Evolutionary conservation across 2,329 filamentous ascomycete genomes (phyloP).

Genomic region (Penicillium frequentans): DNA sequence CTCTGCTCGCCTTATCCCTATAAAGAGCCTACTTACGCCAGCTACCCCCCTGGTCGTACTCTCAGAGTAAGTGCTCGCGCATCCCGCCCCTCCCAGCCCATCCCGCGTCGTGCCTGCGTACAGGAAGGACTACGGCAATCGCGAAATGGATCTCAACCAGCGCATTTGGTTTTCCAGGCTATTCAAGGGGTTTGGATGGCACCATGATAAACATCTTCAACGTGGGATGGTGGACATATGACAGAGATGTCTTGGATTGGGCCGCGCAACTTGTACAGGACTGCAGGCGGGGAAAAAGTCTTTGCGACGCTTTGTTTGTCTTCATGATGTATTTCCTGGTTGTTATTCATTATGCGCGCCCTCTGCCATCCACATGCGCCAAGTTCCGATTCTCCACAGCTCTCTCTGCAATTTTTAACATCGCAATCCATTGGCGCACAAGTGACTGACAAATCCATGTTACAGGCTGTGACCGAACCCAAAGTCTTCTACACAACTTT

Average conservation of each 20-base stretch:
- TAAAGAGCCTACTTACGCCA: neutral
- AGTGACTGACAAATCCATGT: neutral
- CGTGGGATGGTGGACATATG: constrained; percentile 10
- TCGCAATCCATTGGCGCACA: neutral
- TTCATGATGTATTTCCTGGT: neutral
- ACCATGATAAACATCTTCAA: neutral
- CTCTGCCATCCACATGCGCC: neutral
- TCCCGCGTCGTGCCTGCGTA: neutral
- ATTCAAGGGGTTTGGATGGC: neutral
- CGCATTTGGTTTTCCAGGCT: neutral
- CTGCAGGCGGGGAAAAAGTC: neutral
- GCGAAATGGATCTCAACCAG: neutral
- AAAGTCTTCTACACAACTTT: neutral
- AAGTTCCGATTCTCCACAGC: neutral
- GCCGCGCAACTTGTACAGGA: neutral
- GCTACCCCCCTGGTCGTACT: neutral
- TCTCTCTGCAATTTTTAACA: neutral
- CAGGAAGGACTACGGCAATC: neutral
- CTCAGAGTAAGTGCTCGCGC: constrained; percentile 19
- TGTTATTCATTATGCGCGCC: neutral
- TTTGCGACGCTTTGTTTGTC: neutral
- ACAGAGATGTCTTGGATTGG: neutral
- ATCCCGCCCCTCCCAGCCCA: constrained; percentile 13
- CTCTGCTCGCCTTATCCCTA: neutral
- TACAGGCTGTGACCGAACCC: neutral